phyloP scores from a whole-genome alignment of 768 basidiomycete genomes.

The Auriscalpium orientale region DNA sequence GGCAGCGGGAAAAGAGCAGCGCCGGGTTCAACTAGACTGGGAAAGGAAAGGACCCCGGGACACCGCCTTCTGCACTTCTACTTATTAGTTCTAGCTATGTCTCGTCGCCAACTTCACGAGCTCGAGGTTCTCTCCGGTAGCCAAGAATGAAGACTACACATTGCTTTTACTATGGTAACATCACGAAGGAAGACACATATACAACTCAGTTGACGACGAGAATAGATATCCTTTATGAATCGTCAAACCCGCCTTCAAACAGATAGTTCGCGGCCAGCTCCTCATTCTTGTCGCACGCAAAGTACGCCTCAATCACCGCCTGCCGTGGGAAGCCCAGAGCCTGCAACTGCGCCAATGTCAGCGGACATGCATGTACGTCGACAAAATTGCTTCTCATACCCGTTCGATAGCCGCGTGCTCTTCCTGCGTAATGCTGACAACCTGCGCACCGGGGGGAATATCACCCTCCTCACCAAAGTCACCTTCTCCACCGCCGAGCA shows the following conservation, averaged over 20 bases:
- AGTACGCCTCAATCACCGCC: slow-evolving; percentile 81
- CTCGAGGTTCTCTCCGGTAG: too few relatives aligned
- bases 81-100: too few relatives aligned
- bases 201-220: not conserved
- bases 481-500: slow-evolving; percentile 42
- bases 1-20: too few relatives aligned
- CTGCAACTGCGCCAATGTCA: slow-evolving; percentile 52
- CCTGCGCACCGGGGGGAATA: slow-evolving; percentile 42
- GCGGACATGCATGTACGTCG: not conserved
- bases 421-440: slow-evolving; percentile 75
- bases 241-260: slow-evolving; percentile 67
- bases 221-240: slow-evolving; percentile 18
- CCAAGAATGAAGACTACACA: not conserved
- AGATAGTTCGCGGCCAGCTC: slow-evolving; percentile 92
- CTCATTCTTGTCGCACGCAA: slow-evolving; percentile 95
- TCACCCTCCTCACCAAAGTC: slow-evolving; percentile 31
- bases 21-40: too few relatives aligned
- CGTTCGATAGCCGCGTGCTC: slow-evolving; percentile 86
- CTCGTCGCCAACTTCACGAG: too few relatives aligned
- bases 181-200: not conserved
- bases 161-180: not conserved
- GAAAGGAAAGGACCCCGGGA: too few relatives aligned
- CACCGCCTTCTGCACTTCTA: too few relatives aligned
- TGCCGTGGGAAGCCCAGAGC: slow-evolving; percentile 82
- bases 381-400: slow-evolving; percentile 39